Conservation (phyloP, 1,139 yeast genomes). For the Magnusiomyces suaveolens region DNA sequence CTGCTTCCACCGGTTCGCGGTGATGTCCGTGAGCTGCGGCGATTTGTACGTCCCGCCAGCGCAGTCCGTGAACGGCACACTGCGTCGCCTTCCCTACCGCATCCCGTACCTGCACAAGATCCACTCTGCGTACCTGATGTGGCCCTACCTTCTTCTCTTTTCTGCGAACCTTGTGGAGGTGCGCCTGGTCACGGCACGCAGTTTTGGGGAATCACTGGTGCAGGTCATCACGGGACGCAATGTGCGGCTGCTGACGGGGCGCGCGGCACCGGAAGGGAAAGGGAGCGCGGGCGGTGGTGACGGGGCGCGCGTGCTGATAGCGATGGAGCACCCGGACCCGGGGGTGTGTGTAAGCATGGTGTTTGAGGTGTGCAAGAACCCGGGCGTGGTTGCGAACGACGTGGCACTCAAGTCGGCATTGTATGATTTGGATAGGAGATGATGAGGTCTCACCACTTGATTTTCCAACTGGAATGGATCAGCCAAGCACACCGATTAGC, state of each 20-base stretch:
- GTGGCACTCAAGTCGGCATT: not conserved
- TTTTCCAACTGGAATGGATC: too few relatives aligned
- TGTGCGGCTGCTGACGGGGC: constrained; percentile 8
- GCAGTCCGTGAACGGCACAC: not conserved
- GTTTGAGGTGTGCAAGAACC: not conserved
- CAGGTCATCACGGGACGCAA: constrained; percentile 15
- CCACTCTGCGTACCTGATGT: constrained; percentile 10
- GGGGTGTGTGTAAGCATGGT: not conserved
- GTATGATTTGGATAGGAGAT: constrained; percentile 3
- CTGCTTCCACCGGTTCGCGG: constrained; percentile 14
- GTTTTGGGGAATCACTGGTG: constrained; percentile 11
- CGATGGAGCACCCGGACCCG: constrained; percentile 4
- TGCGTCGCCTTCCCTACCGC: not conserved
- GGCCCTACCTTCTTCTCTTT: constrained; percentile 12
- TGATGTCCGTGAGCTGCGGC: constrained; percentile 10
- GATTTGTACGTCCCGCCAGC: constrained; percentile 7
- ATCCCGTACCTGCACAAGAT: constrained; percentile 12
- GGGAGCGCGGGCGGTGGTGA: too few relatives aligned
- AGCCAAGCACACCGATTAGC: too few relatives aligned
- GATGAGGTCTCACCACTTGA: too few relatives aligned
- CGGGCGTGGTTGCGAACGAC: not conserved
- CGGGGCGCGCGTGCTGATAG: not conserved
- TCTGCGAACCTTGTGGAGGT: constrained; percentile 12
- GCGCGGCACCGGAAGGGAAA: not conserved
- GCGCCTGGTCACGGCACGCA: constrained; percentile 9